Percentiles rank a stretch among this genome's conserved stretches.
phyloP scores from a whole-genome alignment of 257 asterid species.

The Paulownia fortunei region DNA sequence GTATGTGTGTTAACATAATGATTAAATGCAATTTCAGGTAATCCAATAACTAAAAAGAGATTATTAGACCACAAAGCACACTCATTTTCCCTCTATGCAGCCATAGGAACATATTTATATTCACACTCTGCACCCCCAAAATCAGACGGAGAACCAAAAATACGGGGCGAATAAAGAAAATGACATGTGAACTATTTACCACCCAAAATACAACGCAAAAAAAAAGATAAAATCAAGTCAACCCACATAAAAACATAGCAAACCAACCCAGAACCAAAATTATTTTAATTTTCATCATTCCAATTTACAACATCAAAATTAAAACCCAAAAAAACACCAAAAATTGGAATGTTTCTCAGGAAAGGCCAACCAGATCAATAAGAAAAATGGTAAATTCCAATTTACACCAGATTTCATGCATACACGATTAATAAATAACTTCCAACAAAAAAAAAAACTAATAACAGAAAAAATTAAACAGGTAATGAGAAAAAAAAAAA shows the following conservation, averaged over 20 bases:
- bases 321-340: not conserved
- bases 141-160: not conserved
- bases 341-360: not conserved
- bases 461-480: not conserved
- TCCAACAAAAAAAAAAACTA: not conserved
- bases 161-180: not conserved
- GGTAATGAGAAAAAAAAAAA: not conserved
- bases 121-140: not conserved
- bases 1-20: not conserved
- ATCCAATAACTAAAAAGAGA: constrained; percentile 1
- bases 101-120: not conserved
- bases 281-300: not conserved
- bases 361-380: constrained; percentile 2
- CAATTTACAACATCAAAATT: not conserved
- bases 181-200: not conserved
- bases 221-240: not conserved
- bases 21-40: not conserved
- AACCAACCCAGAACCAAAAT: not conserved
- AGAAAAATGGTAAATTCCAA: not conserved
- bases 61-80: not conserved
- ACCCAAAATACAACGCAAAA: not conserved
- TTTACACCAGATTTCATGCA: not conserved
- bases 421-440: not conserved
- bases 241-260: not conserved
- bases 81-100: not conserved